A percentile compares a stretch with the other conserved stretches of the same genome.
Evolutionary conservation across 1,139 yeast genomes (phyloP).

Genomic region (Blastobotrys apis): DNA sequence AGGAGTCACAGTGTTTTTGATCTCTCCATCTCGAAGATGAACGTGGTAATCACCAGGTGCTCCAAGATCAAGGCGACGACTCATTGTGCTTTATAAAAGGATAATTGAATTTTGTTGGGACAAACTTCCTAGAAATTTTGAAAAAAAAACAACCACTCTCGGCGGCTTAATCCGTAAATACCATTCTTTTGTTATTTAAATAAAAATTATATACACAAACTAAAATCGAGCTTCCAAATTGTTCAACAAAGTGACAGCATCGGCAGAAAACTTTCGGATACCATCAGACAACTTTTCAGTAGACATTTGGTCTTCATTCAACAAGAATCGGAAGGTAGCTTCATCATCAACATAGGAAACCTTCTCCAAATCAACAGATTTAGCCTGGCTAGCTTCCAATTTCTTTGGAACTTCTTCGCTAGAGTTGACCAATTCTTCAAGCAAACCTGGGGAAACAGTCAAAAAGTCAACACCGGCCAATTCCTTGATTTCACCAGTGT

Average conservation of each 20-base stretch:
- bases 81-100: constrained; percentile 17
- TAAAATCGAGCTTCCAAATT: constrained; percentile 58
- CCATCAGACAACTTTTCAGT: constrained; percentile 97
- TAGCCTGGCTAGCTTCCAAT: constrained; percentile 62
- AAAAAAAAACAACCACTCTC: neutral
- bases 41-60: constrained; percentile 94
- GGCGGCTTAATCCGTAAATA: neutral
- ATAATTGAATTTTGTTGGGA: neutral
- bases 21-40: constrained; percentile 85
- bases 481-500: constrained; percentile 91
- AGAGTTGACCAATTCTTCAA: constrained; percentile 84
- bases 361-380: constrained; percentile 57
- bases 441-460: constrained; percentile 90
- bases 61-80: constrained; percentile 72
- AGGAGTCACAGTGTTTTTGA: constrained; percentile 91
- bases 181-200: neutral
- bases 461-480: constrained; percentile 96
- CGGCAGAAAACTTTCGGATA: constrained; percentile 95
- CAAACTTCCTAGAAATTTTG: too few species aligned
- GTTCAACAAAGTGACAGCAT: constrained; percentile 77
- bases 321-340: constrained; percentile 80
- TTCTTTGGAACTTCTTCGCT: constrained; percentile 72
- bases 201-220: neutral
- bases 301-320: constrained; percentile 98
- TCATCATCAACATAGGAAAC: constrained; percentile 82